A percentile compares a stretch with the other conserved stretches of the same genome.
Evolutionary conservation across 1,284 basidiomycete species (phyloP).

Genomic region (Cryptococcus amylolentus): DNA sequence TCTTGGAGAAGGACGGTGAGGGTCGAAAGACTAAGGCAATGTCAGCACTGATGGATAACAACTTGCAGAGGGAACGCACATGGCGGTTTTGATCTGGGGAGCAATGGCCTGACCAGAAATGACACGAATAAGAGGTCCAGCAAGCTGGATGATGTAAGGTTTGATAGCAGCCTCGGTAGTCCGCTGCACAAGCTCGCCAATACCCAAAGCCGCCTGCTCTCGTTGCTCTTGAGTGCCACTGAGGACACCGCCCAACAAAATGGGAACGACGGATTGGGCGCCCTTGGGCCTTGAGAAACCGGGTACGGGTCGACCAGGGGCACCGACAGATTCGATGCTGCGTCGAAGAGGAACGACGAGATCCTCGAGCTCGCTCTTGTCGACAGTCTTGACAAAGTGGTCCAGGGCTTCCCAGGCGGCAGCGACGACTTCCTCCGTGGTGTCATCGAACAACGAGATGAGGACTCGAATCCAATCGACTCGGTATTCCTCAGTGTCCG

Average conservation of each 20-base stretch:
- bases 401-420: slow-evolving; percentile 83
- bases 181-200: slow-evolving; percentile 88
- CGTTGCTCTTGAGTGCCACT: slow-evolving; percentile 55
- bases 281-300: slow-evolving; percentile 90
- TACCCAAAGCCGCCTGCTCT: slow-evolving; percentile 91
- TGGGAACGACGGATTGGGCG: slow-evolving; percentile 78
- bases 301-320: slow-evolving; percentile 71
- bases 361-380: slow-evolving; percentile 88
- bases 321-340: slow-evolving; percentile 80
- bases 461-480: slow-evolving; percentile 96
- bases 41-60: not conserved
- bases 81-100: slow-evolving; percentile 84
- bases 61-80: slow-evolving; percentile 47
- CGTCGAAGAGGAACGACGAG: slow-evolving; percentile 83
- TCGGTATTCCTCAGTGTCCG: slow-evolving; percentile 77
- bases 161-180: slow-evolving; percentile 88
- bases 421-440: slow-evolving; percentile 67
- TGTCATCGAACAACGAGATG: slow-evolving; percentile 79
- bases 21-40: slow-evolving; percentile 53
- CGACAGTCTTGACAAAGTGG: slow-evolving; percentile 80
- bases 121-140: slow-evolving; percentile 91
- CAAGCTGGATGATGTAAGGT: slow-evolving; percentile 93
- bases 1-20: slow-evolving; percentile 75
- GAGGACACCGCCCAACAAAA: slow-evolving; percentile 76
- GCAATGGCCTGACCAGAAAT: slow-evolving; percentile 83